Percentiles rank a stretch among this genome's conserved stretches.
phyloP scores from a whole-genome alignment of 495 filamentous ascomycete genomes.

The Trichoderma parareesei region DNA sequence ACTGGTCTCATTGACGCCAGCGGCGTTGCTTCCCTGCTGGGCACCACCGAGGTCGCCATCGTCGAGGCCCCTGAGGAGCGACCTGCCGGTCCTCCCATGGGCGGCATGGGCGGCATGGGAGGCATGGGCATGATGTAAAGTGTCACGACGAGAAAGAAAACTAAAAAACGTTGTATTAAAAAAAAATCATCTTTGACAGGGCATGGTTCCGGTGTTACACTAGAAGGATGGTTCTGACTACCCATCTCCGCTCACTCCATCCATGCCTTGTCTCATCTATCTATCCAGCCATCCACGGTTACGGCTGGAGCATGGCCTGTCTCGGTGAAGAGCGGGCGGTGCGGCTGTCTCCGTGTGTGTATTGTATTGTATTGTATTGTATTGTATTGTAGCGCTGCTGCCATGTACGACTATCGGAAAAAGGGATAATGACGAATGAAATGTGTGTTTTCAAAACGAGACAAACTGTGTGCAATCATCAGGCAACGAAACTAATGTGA shows the following conservation, averaged over 20 bases:
- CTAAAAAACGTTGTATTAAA: constrained; percentile 19
- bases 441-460: constrained; percentile 1
- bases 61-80: constrained; percentile 95
- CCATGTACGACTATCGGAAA: constrained; percentile 7
- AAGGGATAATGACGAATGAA: constrained; percentile 10
- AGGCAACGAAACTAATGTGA: neutral
- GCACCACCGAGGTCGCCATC: constrained; percentile 96
- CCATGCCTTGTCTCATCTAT: neutral
- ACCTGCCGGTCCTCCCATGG: constrained; percentile 36
- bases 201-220: constrained; percentile 26
- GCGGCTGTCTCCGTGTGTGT: neutral
- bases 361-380: constrained; percentile 11
- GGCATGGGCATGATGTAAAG: constrained; percentile 51
- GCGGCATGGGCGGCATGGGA: constrained; percentile 60
- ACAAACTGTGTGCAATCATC: neutral
- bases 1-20: constrained; percentile 90
- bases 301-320: neutral
- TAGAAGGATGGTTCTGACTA: constrained; percentile 9
- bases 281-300: neutral
- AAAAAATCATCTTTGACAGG: constrained; percentile 3
- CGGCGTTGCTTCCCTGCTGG: constrained; percentile 92
- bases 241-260: neutral
- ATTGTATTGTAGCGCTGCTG: constrained; percentile 10
- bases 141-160: neutral
- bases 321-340: neutral